Evolutionary conservation across 2,329 filamentous ascomycete genomes (phyloP).

Genomic region (Ophiostoma sp.): DNA sequence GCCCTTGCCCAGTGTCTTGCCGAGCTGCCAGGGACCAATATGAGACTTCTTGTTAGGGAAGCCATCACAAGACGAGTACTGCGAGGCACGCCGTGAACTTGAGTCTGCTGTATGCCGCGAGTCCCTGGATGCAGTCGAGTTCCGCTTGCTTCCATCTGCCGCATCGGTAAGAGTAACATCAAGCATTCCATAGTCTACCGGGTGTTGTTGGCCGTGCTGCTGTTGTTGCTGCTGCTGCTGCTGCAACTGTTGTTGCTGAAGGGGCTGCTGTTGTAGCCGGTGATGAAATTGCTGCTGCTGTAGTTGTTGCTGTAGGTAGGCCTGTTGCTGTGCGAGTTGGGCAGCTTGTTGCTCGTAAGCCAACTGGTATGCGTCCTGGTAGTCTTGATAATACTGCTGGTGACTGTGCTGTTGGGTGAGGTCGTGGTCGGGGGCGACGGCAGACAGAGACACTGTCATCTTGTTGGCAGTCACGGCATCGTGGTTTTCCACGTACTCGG

Average conservation of each 20-base stretch:
- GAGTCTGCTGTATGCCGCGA: conserved; percentile 30
- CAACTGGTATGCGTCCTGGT: conserved; percentile 13
- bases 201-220: conserved; percentile 6
- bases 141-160: conserved; percentile 26
- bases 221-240: conserved; percentile 13
- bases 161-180: conserved; percentile 17
- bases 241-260: conserved; percentile 18
- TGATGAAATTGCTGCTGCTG: conserved; percentile 15
- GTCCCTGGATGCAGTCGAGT: conserved; percentile 34
- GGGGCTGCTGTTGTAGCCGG: conserved; percentile 15
- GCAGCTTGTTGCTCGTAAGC: conserved; percentile 9
- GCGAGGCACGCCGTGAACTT: conserved; percentile 35
- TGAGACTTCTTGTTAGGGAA: conserved; percentile 54
- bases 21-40: conserved; percentile 90
- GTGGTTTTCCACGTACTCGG: conserved; percentile 19
- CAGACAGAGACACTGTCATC: conserved; percentile 14
- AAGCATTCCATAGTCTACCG: conserved; percentile 11
- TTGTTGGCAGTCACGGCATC: neutral
- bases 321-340: conserved; percentile 14
- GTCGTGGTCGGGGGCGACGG: conserved; percentile 7
- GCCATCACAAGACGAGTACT: conserved; percentile 32
- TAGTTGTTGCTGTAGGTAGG: conserved; percentile 17
- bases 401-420: neutral
- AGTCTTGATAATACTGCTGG: conserved; percentile 15
- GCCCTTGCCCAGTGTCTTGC: conserved; percentile 81